Percentiles rank a stretch among this genome's conserved stretches.
phyloP scores from a whole-genome alignment of 352 stramenopile genomes.

The Phytophthora sp. region DNA sequence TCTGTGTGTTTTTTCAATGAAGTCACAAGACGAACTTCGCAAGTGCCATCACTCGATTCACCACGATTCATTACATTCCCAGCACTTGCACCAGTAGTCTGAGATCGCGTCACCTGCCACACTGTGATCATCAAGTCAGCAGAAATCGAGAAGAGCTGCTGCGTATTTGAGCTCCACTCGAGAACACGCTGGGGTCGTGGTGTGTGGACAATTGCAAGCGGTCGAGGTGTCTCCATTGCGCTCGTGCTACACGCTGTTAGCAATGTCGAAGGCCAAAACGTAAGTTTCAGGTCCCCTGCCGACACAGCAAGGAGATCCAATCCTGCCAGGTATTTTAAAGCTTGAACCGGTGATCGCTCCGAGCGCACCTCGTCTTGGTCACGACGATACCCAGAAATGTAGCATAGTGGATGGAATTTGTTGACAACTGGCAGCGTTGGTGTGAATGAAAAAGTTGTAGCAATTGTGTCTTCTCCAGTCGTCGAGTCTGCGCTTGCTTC shows the following conservation, averaged over 20 bases:
- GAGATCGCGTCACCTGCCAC: slow-evolving; percentile 50
- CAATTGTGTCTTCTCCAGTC: slow-evolving; percentile 8
- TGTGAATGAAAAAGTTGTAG: slow-evolving; percentile 29
- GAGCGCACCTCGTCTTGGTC: slow-evolving; percentile 82
- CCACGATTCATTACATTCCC: slow-evolving; percentile 19
- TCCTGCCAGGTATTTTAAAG: slow-evolving; percentile 65
- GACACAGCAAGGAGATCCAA: slow-evolving; percentile 75
- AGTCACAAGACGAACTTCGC: slow-evolving; percentile 56
- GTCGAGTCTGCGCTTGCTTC: background rate
- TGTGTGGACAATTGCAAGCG: slow-evolving; percentile 70
- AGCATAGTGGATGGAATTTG: slow-evolving; percentile 79
- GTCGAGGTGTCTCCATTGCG: slow-evolving; percentile 64
- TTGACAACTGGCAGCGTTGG: slow-evolving; percentile 59
- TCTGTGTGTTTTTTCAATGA: slow-evolving; percentile 76
- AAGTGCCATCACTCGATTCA: slow-evolving; percentile 42
- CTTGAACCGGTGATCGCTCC: slow-evolving; percentile 78
- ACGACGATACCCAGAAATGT: slow-evolving; percentile 67
- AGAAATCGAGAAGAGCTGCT: slow-evolving; percentile 75
- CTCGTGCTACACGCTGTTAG: slow-evolving; percentile 68
- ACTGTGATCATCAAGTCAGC: slow-evolving; percentile 74
- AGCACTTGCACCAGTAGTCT: slow-evolving; percentile 12
- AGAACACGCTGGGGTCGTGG: slow-evolving; percentile 72
- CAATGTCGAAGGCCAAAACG: slow-evolving; percentile 71
- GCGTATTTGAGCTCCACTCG: slow-evolving; percentile 63
- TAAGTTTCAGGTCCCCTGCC: slow-evolving; percentile 77